Percentiles rank a stretch among this genome's conserved stretches.
Conservation (phyloP, 2,329 filamentous ascomycete species). For the Epicoccum nigrum region DNA sequence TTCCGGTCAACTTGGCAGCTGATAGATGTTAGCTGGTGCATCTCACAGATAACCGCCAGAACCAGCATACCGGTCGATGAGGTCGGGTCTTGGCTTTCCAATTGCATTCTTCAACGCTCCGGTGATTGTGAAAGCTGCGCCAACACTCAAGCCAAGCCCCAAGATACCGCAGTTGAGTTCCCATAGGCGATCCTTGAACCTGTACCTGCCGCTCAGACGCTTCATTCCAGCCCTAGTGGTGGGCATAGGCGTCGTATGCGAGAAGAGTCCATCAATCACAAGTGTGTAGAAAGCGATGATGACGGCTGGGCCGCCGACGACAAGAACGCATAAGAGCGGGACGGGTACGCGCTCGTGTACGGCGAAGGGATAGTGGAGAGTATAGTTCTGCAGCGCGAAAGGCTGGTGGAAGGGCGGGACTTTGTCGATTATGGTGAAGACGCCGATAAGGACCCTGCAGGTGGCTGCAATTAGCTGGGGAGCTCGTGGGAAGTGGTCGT, state of each 20-base stretch:
- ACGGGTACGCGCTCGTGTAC: conserved; percentile 62
- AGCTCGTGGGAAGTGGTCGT: conserved; percentile 42
- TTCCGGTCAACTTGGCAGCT: conserved; percentile 29
- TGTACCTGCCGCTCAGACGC: conserved; percentile 54
- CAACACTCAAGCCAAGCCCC: conserved; percentile 61
- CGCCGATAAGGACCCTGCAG: conserved; percentile 56
- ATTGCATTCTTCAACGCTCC: conserved; percentile 63
- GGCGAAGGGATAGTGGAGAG: conserved; percentile 64
- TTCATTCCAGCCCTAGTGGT: conserved; percentile 34
- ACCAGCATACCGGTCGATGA: conserved; percentile 59
- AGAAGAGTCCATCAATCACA: conserved; percentile 64
- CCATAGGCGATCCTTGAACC: conserved; percentile 64
- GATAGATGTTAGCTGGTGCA: conserved; percentile 9
- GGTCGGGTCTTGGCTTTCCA: conserved; percentile 64
- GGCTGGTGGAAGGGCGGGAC: conserved; percentile 63
- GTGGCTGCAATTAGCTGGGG: conserved; percentile 25
- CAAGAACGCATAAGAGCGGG: conserved; percentile 55
- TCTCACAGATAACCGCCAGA: background rate
- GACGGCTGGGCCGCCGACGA: conserved; percentile 55
- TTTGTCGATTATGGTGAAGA: conserved; percentile 60
- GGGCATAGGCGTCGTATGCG: conserved; percentile 51
- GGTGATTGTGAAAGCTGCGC: conserved; percentile 63
- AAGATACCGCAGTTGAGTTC: conserved; percentile 66
- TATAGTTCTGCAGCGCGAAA: conserved; percentile 63
- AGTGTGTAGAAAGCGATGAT: conserved; percentile 63